Conservation (phyloP, 805 yeast genomes). For the Zygoascus bituminiphila region DNA sequence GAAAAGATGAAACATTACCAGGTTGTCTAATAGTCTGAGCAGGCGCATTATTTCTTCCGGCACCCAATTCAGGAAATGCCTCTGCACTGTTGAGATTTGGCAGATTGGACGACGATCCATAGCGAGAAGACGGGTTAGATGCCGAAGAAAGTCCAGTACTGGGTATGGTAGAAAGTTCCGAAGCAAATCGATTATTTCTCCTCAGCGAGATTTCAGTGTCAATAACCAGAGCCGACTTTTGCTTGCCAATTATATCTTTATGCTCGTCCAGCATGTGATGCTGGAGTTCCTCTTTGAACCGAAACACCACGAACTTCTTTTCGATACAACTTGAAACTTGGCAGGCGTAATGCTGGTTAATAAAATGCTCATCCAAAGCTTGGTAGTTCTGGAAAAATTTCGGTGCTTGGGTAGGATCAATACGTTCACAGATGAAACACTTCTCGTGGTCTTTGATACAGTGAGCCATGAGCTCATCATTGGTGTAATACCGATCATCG, state of each 20-base stretch:
- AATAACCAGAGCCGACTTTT: constrained; percentile 20
- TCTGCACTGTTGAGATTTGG: constrained; percentile 6
- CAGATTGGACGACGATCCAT: constrained; percentile 5
- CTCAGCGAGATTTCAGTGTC: constrained; percentile 12
- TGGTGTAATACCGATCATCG: constrained; percentile 70
- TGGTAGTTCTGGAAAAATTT: constrained; percentile 75
- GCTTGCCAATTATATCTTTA: constrained; percentile 45
- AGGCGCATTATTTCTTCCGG: background rate
- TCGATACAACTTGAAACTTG: constrained; percentile 71
- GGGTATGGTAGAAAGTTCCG: constrained; percentile 55
- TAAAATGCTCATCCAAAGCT: constrained; percentile 66
- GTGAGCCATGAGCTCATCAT: constrained; percentile 77
- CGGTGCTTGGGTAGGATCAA: constrained; percentile 46
- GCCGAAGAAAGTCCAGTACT: constrained; percentile 2
- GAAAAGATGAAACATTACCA: constrained; percentile 10
- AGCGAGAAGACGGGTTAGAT: constrained; percentile 6
- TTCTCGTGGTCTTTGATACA: constrained; percentile 77
- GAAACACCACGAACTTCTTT: constrained; percentile 84
- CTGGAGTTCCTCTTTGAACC: constrained; percentile 74
- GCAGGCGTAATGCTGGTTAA: constrained; percentile 66
- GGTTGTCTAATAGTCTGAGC: constrained; percentile 6
- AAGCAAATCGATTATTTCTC: constrained; percentile 38
- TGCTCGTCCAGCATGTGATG: constrained; percentile 87
- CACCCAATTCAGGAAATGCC: constrained; percentile 22
- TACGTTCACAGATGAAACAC: constrained; percentile 79